phyloP scores from a whole-genome alignment of 1,284 basidiomycete species.

The Erythrobasidium hasegawianum region DNA sequence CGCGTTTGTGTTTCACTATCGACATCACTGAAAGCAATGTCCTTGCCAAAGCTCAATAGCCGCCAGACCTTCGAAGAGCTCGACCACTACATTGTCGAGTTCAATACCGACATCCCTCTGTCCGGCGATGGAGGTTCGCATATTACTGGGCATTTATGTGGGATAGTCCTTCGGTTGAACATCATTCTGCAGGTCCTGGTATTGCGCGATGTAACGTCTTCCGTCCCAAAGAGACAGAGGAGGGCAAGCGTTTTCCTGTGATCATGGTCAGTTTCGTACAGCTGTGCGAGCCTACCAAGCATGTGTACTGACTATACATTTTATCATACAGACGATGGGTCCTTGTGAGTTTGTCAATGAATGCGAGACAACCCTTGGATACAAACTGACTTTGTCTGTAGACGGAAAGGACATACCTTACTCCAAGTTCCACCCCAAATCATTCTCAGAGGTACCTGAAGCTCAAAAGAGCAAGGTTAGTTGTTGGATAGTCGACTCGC shows the following conservation, averaged over 20 bases:
- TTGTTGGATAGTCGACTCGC: no score
- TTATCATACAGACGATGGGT: conserved; percentile 1
- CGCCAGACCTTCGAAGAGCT: background rate
- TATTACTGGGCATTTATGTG: background rate
- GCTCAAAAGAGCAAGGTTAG: background rate
- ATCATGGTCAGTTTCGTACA: conserved; percentile 43
- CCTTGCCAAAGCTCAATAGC: background rate
- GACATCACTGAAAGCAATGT: background rate
- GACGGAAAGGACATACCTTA: conserved; percentile 49
- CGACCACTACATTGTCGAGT: conserved; percentile 2
- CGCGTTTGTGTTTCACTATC: no score
- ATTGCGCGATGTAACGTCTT: conserved; percentile 47
- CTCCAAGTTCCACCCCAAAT: conserved; percentile 5
- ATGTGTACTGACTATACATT: no score
- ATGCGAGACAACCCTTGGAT: background rate
- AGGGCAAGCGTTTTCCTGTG: conserved; percentile 43
- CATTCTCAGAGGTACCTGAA: conserved; percentile 8
- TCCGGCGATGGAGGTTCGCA: conserved; percentile 38
- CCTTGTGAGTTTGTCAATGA: background rate
- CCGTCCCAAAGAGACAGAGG: conserved; percentile 39
- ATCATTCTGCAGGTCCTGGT: conserved; percentile 18
- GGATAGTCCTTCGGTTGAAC: background rate
- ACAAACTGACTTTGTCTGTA: conserved; percentile 35
- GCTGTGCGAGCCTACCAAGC: no score
- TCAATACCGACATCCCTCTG: conserved; percentile 33